Percentiles rank a stretch among this genome's conserved stretches.
Conservation (phyloP, 208 protist species). For the Acanthamoeba quina region DNA sequence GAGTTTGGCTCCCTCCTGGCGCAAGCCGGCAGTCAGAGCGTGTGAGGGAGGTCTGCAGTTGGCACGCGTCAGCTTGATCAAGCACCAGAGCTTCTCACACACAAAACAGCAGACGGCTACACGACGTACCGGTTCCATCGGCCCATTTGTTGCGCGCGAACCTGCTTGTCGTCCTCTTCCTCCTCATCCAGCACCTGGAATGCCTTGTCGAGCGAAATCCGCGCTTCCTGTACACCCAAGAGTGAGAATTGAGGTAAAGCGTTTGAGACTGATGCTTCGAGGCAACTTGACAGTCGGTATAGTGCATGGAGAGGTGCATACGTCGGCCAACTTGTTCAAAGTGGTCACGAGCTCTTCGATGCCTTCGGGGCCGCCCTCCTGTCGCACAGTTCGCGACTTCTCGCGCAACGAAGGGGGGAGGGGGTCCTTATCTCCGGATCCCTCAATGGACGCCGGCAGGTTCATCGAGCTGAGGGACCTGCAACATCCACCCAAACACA, state of each 20-base stretch:
- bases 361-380: background rate
- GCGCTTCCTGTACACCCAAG: background rate
- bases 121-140: constrained; percentile 21
- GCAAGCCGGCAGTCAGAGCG: background rate
- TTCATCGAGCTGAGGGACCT: constrained; percentile 53
- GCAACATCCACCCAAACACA: background rate
- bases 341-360: constrained; percentile 17
- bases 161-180: constrained; percentile 22
- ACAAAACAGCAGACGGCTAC: no score
- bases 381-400: background rate
- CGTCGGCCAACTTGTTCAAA: background rate
- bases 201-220: background rate
- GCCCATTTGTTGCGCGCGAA: background rate
- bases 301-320: background rate
- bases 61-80: no score
- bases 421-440: background rate
- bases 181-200: constrained; percentile 29
- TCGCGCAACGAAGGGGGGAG: background rate
- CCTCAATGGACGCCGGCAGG: constrained; percentile 28
- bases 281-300: background rate
- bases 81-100: no score
- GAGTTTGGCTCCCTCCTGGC: constrained; percentile 24
- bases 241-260: background rate
- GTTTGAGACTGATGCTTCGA: no score
- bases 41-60: constrained; percentile 21